Conservation (phyloP, 169 alveolate species). For the Eimeria praecox region DNA sequence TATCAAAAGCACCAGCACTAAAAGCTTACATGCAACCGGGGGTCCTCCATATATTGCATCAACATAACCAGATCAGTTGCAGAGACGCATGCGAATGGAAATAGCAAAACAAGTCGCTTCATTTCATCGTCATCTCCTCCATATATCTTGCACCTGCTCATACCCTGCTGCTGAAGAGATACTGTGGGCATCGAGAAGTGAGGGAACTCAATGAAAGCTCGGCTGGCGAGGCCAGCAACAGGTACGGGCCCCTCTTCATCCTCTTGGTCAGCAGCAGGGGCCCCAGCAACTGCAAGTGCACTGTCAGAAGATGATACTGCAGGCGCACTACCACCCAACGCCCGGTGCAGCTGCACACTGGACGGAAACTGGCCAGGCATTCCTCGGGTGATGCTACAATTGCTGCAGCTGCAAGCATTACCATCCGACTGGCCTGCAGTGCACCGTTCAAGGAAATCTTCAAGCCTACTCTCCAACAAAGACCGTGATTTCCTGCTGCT, state of each 20-base stretch:
- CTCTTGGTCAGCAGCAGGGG: background rate
- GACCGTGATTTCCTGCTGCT: background rate
- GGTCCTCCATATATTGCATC: background rate
- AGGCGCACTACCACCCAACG: background rate
- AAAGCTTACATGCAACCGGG: constrained; percentile 37
- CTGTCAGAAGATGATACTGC: background rate
- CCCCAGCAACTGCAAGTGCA: background rate
- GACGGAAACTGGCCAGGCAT: background rate
- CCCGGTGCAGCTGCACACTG: background rate
- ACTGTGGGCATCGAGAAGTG: constrained; percentile 63
- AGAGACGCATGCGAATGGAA: constrained; percentile 54
- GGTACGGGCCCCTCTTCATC: background rate
- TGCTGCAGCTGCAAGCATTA: constrained; percentile 9
- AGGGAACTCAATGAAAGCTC: constrained; percentile 17
- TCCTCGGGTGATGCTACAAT: background rate
- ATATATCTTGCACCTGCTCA: background rate
- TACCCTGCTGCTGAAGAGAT: constrained; percentile 39
- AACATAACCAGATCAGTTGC: constrained; percentile 27
- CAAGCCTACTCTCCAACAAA: constrained; percentile 35
- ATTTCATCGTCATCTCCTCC: background rate
- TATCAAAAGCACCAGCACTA: background rate
- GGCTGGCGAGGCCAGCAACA: background rate
- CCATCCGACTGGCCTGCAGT: background rate
- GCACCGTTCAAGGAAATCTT: constrained; percentile 38
- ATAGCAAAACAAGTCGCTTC: constrained; percentile 5